These are phyloP conservation scores for Leccinum cinnamomeum DNA, from an alignment of 1,284 basidiomycete species.

Conservation along the genomic window DNA sequence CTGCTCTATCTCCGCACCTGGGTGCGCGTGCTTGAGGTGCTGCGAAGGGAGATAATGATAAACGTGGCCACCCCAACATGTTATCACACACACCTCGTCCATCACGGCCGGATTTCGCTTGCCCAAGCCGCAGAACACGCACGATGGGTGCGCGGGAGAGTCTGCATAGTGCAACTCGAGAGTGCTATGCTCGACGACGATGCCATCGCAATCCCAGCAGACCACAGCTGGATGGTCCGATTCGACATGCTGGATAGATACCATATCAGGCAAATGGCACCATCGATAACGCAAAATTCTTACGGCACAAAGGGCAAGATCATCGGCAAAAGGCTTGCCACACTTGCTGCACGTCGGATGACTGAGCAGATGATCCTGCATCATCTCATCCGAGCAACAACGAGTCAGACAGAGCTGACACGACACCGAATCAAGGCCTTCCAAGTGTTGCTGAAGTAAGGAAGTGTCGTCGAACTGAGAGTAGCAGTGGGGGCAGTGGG, in stretches of 20 bases:
- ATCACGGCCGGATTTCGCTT: constrained; percentile 18
- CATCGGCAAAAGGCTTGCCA: constrained; percentile 21
- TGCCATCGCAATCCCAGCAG: constrained; percentile 33
- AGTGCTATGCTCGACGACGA: constrained; percentile 23
- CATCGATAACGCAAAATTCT: constrained; percentile 8
- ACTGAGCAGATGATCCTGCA: constrained; percentile 29
- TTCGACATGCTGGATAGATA: constrained; percentile 23
- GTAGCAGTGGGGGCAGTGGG: constrained; percentile 27
- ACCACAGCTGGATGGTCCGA: constrained; percentile 28
- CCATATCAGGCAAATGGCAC: background rate
- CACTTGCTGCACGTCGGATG: constrained; percentile 31
- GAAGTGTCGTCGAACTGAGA: constrained; percentile 24
- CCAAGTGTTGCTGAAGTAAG: constrained; percentile 22
- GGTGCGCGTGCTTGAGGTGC: constrained; percentile 26
- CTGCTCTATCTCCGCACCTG: constrained; percentile 9
- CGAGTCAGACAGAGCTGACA: constrained; percentile 24
- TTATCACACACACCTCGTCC: constrained; percentile 24
- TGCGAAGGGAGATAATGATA: constrained; percentile 12
- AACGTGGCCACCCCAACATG: background rate
- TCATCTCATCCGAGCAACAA: constrained; percentile 29
- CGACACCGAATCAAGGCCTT: constrained; percentile 11
- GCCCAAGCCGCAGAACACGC: constrained; percentile 24
- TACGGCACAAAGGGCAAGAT: constrained; percentile 25
- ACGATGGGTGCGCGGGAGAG: constrained; percentile 28
- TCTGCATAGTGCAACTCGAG: constrained; percentile 30